phyloP scores from a whole-genome alignment of 169 alveolate genomes.

The Neospora caninum region DNA sequence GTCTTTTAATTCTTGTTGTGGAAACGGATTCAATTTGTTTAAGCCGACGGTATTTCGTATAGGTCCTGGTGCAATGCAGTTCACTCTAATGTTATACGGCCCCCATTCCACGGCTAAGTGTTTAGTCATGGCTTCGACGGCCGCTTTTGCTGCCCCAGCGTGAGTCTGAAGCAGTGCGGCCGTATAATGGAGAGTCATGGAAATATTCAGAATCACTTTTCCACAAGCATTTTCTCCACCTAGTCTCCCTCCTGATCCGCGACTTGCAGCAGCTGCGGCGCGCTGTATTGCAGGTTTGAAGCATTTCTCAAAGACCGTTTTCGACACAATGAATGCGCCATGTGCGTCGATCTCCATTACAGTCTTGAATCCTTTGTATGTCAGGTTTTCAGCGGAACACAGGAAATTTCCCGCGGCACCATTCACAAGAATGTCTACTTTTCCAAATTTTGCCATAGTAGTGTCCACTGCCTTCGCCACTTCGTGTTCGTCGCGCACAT shows the following conservation, averaged over 20 bases:
- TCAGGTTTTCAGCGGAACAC: conserved; percentile 76
- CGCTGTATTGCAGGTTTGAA: conserved; percentile 11
- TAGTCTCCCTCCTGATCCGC: neutral
- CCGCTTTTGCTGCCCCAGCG: conserved; percentile 90
- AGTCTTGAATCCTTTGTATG: conserved; percentile 82
- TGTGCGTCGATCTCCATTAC: conserved; percentile 85
- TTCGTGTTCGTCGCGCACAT: conserved; percentile 80
- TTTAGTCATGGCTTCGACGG: conserved; percentile 85
- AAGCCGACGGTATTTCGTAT: conserved; percentile 84
- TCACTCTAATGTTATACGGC: conserved; percentile 84
- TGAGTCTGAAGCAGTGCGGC: conserved; percentile 71
- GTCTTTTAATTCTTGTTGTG: neutral
- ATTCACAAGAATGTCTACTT: conserved; percentile 85
- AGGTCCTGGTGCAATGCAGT: conserved; percentile 87
- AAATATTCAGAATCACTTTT: conserved; percentile 81
- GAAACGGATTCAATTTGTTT: conserved; percentile 49
- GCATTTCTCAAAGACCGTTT: conserved; percentile 75
- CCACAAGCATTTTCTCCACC: neutral
- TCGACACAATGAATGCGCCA: conserved; percentile 83
- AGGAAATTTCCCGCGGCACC: conserved; percentile 90
- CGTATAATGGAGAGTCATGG: conserved; percentile 61
- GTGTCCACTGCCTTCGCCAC: conserved; percentile 76
- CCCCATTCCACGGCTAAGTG: conserved; percentile 90
- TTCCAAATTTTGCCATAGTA: conserved; percentile 74
- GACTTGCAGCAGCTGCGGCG: neutral